Evolutionary conservation across 352 stramenopile genomes (phyloP).

Genomic region (Ophiocytium majus): DNA sequence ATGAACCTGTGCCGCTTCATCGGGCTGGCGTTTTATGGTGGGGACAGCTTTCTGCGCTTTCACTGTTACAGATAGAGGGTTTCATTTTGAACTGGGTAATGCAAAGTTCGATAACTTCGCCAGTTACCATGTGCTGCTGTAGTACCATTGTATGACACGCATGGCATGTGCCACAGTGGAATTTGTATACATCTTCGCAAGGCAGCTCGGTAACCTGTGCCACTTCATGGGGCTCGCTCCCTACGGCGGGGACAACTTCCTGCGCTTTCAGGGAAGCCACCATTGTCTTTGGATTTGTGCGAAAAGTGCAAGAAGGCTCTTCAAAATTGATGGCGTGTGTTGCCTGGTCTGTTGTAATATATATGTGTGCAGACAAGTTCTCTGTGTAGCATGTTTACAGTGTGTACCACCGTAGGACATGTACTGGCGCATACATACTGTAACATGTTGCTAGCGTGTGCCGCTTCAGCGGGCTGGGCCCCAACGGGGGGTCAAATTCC

Average conservation of each 20-base stretch:
- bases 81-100: too few species aligned
- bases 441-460: too few species aligned
- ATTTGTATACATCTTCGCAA: slow-evolving; percentile 94
- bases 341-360: too few species aligned
- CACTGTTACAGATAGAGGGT: too few species aligned
- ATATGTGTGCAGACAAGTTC: too few species aligned
- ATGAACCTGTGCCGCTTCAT: slow-evolving; percentile 96
- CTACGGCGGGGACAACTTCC: slow-evolving; percentile 92
- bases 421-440: too few species aligned
- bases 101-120: background rate
- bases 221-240: slow-evolving; percentile 93
- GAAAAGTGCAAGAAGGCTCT: background rate
- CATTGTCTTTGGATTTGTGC: background rate
- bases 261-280: slow-evolving; percentile 72
- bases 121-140: background rate
- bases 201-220: slow-evolving; percentile 94
- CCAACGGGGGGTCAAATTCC: too few species aligned
- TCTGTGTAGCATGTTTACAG: too few species aligned
- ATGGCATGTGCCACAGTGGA: too few species aligned
- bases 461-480: too few species aligned
- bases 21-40: slow-evolving; percentile 89
- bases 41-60: slow-evolving; percentile 92
- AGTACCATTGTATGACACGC: too few species aligned
- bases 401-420: too few species aligned
- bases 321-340: slow-evolving; percentile 5